Conservation (phyloP, 2,329 filamentous ascomycete species). For the Pseudocercospora eumusae region DNA sequence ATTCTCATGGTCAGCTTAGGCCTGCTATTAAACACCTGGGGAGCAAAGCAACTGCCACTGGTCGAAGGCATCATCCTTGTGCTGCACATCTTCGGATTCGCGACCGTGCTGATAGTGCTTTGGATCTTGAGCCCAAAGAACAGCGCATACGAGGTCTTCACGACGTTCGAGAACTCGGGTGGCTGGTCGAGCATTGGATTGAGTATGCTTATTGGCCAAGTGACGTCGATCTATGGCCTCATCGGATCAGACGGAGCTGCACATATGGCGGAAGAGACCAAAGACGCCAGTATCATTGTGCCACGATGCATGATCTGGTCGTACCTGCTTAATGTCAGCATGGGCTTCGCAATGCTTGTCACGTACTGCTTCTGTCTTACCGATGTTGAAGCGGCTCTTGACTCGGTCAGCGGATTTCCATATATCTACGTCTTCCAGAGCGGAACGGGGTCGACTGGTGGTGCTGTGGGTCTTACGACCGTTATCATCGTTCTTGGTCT, state of each 20-base stretch:
- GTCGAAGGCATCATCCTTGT: conserved; percentile 44
- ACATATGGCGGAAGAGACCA: conserved; percentile 37
- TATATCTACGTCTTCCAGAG: conserved; percentile 34
- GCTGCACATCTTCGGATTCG: conserved; percentile 36
- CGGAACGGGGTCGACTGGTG: conserved; percentile 28
- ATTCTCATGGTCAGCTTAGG: conserved; percentile 22
- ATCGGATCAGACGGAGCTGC: conserved; percentile 32
- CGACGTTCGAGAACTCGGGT: conserved; percentile 29
- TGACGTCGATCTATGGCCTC: conserved; percentile 31
- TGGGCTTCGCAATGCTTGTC: conserved; percentile 29
- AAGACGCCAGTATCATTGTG: conserved; percentile 33
- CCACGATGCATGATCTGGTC: conserved; percentile 34
- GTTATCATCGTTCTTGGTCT: conserved; percentile 31
- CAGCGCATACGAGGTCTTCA: conserved; percentile 35
- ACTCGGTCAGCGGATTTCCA: conserved; percentile 22
- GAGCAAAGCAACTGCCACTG: conserved; percentile 39
- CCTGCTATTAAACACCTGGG: conserved; percentile 26
- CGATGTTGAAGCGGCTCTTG: conserved; percentile 23
- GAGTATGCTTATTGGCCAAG: conserved; percentile 21
- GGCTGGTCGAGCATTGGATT: conserved; percentile 18
- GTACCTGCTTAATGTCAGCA: conserved; percentile 25
- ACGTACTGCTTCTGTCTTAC: conserved; percentile 31
- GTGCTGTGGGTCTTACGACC: conserved; percentile 27
- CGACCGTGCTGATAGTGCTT: conserved; percentile 37
- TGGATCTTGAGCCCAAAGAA: conserved; percentile 35